phyloP scores from a whole-genome alignment of 1,284 basidiomycete species.

The Leccinum pallidistipes region DNA sequence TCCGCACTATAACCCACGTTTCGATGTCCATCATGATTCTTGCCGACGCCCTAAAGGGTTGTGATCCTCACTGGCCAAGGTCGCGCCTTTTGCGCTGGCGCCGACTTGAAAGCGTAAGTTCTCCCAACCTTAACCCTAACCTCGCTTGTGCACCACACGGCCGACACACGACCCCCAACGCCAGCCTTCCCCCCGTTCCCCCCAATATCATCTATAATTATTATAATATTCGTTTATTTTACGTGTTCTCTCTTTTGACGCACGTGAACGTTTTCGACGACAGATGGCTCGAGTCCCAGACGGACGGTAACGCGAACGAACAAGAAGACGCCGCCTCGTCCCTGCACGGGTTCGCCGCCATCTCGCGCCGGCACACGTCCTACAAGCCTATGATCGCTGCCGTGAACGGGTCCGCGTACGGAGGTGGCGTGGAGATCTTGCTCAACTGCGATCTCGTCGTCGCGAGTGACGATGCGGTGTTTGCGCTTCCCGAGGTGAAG shows the following conservation, averaged over 20 bases:
- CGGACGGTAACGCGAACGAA: conserved; percentile 34
- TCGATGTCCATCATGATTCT: background rate
- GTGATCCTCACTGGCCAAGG: conserved; percentile 77
- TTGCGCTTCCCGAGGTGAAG: conserved; percentile 82
- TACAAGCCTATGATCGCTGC: conserved; percentile 84
- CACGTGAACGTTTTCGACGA: background rate
- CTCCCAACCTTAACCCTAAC: background rate
- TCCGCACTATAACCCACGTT: background rate
- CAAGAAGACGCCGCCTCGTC: conserved; percentile 42
- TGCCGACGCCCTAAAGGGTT: conserved; percentile 51
- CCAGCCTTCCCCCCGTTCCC: background rate
- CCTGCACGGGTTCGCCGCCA: conserved; percentile 71
- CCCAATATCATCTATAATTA: background rate
- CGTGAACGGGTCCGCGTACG: conserved; percentile 77
- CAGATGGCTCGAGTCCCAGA: conserved; percentile 29
- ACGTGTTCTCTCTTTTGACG: background rate
- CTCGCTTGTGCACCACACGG: background rate
- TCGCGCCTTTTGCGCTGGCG: conserved; percentile 79
- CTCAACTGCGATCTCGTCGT: conserved; percentile 85
- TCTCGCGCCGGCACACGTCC: conserved; percentile 65
- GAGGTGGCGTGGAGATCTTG: conserved; percentile 79
- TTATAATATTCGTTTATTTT: background rate
- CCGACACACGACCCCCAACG: background rate
- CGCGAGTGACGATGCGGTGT: conserved; percentile 67
- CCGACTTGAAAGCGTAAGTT: conserved; percentile 70